These are phyloP conservation scores for Capsella bursapastoris DNA, from an alignment of 345 rosid species.

Conservation along the genomic window DNA sequence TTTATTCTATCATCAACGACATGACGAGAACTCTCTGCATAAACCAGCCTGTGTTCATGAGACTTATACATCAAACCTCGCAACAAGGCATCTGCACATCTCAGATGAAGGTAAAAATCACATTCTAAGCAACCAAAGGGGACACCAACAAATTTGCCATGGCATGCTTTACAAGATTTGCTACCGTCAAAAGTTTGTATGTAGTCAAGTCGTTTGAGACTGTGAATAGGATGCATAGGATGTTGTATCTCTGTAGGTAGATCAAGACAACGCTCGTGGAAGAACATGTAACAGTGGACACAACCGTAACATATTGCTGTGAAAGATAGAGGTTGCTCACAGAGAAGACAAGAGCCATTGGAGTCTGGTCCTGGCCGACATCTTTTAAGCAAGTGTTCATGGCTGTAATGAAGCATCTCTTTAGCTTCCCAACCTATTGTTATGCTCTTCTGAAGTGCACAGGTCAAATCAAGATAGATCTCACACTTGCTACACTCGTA, in stretches of 20 bases:
- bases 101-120: neutral
- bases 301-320: neutral
- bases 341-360: neutral
- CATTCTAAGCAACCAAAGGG: slow-evolving; percentile 6
- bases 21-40: neutral
- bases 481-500: slow-evolving; percentile 1
- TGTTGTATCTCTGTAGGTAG: slow-evolving; percentile 1
- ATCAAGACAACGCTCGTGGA: slow-evolving; percentile 9
- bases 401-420: slow-evolving; percentile 5
- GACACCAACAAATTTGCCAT: neutral
- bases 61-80: neutral
- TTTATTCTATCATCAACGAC: neutral
- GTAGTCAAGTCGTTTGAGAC: slow-evolving; percentile 1
- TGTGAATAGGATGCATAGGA: neutral
- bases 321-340: slow-evolving; percentile 14
- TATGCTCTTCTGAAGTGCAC: neutral
- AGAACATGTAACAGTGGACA: neutral
- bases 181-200: neutral
- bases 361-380: slow-evolving; percentile 14
- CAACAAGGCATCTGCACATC: slow-evolving; percentile 4
- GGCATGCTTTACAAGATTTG: neutral
- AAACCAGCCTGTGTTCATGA: neutral
- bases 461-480: neutral
- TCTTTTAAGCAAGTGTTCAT: neutral
- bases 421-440: neutral